Conservation (phyloP, 2,329 filamentous ascomycete genomes). For the Fusarium sp. region DNA sequence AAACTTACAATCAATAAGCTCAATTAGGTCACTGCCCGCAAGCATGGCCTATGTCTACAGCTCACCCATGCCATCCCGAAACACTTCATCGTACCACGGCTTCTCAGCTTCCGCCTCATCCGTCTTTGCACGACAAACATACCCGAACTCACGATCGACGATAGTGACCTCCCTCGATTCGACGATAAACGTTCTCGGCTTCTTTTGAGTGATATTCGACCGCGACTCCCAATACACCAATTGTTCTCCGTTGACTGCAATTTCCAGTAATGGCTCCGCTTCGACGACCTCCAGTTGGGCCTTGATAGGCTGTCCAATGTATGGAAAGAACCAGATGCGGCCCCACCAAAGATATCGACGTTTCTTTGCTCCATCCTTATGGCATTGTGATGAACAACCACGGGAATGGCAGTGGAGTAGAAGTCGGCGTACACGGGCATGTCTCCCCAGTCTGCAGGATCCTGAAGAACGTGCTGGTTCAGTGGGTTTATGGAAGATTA, state of each 20-base stretch:
- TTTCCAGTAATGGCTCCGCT: background rate
- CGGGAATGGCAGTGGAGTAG: constrained; percentile 35
- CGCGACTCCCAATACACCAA: constrained; percentile 25
- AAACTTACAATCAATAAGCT: rapidly evolving
- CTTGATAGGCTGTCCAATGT: constrained; percentile 15
- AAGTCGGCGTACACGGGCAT: constrained; percentile 36
- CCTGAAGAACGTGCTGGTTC: rapidly evolving
- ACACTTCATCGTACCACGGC: constrained; percentile 30
- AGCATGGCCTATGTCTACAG: background rate
- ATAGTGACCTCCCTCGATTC: rapidly evolving
- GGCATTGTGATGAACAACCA: constrained; percentile 40
- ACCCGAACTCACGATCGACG: background rate
- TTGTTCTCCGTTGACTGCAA: background rate
- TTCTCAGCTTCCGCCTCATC: background rate
- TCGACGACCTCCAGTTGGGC: constrained; percentile 1
- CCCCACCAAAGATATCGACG: constrained; percentile 34
- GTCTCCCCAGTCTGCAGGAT: constrained; percentile 27
- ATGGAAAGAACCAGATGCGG: constrained; percentile 38
- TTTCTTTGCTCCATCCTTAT: constrained; percentile 21
- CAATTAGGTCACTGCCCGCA: rapidly evolving
- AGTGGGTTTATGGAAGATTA: background rate
- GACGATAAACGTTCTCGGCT: constrained; percentile 8
- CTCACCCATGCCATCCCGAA: constrained; percentile 24
- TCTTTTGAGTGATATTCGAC: constrained; percentile 1
- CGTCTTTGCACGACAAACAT: background rate